Evolutionary conservation across 306 rosid genomes (phyloP).

Genomic region (Macrotyloma uniflorum): DNA sequence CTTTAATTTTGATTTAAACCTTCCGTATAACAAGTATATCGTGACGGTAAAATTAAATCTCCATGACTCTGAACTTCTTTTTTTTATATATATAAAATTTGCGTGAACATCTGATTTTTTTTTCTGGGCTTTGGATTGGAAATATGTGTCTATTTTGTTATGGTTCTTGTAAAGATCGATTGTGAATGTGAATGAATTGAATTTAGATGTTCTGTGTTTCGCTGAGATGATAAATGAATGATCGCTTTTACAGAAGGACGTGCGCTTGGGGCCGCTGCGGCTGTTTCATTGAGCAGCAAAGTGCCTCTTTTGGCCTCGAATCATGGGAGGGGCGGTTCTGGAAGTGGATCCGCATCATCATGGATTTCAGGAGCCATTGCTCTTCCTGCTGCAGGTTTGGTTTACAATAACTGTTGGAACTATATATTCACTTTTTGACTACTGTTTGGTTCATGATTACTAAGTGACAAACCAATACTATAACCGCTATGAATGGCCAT

Average conservation of each 20-base stretch:
- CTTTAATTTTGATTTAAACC: neutral
- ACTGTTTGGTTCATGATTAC: neutral
- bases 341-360: constrained; percentile 51
- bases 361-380: constrained; percentile 85
- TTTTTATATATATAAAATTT: neutral
- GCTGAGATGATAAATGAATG: neutral
- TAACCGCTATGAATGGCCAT: neutral
- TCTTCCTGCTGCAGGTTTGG: constrained; percentile 80
- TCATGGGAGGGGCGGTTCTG: constrained; percentile 53
- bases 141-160: neutral
- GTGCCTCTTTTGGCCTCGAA: constrained; percentile 52
- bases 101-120: neutral
- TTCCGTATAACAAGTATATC: neutral
- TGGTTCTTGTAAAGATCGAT: neutral
- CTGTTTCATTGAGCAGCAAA: constrained; percentile 56
- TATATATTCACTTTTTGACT: neutral
- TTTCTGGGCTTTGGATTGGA: neutral
- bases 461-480: neutral
- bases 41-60: neutral
- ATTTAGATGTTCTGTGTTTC: constrained; percentile 3
- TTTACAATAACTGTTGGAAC: neutral
- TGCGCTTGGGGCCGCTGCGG: constrained; percentile 65
- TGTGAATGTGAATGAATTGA: neutral
- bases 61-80: neutral
- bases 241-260: constrained; percentile 61